Evolutionary conservation across 2,329 filamentous ascomycete species (phyloP).

Genomic region (Diplodia intermedia): DNA sequence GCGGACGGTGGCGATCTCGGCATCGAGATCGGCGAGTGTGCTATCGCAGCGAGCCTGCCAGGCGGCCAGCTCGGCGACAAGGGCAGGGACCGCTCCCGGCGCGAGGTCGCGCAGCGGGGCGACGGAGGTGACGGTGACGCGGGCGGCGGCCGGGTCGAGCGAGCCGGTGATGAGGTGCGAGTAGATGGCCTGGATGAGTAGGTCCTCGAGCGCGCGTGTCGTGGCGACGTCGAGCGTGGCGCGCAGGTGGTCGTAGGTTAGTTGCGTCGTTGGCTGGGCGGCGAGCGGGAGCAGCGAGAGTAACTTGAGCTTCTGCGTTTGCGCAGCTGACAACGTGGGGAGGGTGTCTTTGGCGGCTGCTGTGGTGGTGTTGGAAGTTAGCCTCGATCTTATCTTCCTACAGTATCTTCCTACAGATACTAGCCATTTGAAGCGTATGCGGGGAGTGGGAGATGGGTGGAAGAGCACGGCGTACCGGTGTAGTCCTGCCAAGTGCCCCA

Average conservation of each 20-base stretch:
- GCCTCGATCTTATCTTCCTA: background rate
- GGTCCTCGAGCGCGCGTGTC: constrained; percentile 76
- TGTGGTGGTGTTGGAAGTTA: constrained; percentile 35
- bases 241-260: constrained; percentile 77
- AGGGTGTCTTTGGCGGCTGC: constrained; percentile 61
- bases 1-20: constrained; percentile 63
- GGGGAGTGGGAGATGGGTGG: background rate
- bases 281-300: constrained; percentile 86
- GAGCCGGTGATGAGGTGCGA: constrained; percentile 80
- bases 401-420: too few relatives aligned
- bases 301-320: constrained; percentile 85
- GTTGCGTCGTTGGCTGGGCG: constrained; percentile 62
- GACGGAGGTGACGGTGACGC: constrained; percentile 79
- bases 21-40: constrained; percentile 77
- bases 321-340: constrained; percentile 73
- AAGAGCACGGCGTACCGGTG: constrained; percentile 54
- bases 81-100: constrained; percentile 71
- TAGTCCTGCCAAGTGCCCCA: constrained; percentile 89
- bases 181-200: constrained; percentile 89
- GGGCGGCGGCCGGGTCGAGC: constrained; percentile 77
- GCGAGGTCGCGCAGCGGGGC: constrained; percentile 85
- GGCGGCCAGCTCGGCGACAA: constrained; percentile 71
- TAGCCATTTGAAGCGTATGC: background rate
- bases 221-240: constrained; percentile 70
- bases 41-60: constrained; percentile 82